phyloP scores from a whole-genome alignment of 78 protist genomes.

The Tieghemostelium lacteum region DNA sequence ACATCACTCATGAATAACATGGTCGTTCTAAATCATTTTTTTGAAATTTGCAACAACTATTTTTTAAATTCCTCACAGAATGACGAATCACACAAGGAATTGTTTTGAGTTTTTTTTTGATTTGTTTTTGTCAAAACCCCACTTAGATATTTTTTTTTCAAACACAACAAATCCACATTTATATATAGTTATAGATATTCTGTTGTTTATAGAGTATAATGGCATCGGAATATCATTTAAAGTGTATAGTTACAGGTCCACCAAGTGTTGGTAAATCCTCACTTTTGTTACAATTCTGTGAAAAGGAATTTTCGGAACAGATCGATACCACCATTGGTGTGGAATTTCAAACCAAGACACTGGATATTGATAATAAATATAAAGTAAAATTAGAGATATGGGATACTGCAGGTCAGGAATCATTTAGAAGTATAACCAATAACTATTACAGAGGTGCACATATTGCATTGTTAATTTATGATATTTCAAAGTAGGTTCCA shows the following conservation, averaged over 20 bases:
- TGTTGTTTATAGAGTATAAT: too few species aligned
- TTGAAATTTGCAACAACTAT: too few species aligned
- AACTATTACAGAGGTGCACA: slow-evolving; percentile 98
- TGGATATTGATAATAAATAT: slow-evolving; percentile 88
- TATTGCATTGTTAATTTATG: slow-evolving; percentile 75
- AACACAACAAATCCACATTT: neutral
- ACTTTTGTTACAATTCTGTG: slow-evolving; percentile 97
- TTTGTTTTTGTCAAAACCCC: neutral
- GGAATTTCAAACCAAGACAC: slow-evolving; percentile 97
- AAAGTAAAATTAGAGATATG: slow-evolving; percentile 96
- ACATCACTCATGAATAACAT: too few species aligned
- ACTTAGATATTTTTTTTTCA: neutral
- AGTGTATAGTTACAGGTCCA: slow-evolving; percentile 77
- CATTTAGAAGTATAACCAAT: slow-evolving; percentile 98
- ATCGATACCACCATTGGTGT: slow-evolving; percentile 99
- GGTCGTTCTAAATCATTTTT: too few species aligned
- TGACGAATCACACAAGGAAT: too few species aligned
- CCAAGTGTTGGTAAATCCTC: slow-evolving; percentile 96
- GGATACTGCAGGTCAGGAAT: slow-evolving; percentile 94
- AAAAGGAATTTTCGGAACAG: slow-evolving; percentile 96
- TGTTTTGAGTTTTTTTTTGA: neutral
- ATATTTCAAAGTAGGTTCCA: slow-evolving; percentile 65
- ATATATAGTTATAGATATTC: too few species aligned
- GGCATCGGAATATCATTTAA: slow-evolving; percentile 63
- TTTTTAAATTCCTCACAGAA: too few species aligned